Conservation (phyloP, 2,329 filamentous ascomycete genomes). For the Hymenotorrendiella dingleyae region DNA sequence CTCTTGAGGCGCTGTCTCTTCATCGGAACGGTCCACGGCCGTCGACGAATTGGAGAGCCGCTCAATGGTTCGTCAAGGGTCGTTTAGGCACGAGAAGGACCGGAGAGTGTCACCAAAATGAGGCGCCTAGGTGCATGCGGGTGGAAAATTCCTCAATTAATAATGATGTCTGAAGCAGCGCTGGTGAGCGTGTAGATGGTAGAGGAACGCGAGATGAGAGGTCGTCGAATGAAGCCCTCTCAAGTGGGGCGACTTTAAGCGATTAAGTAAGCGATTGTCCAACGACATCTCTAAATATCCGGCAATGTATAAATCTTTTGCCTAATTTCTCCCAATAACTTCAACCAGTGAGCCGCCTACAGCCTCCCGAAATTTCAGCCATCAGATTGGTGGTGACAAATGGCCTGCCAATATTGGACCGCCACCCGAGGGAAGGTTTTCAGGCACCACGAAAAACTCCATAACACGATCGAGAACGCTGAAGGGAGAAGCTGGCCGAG, state of each 20-base stretch:
- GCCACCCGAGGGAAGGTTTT: not conserved
- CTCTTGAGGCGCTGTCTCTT: not conserved
- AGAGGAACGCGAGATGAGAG: conserved; percentile 1
- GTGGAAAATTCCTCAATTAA: not conserved
- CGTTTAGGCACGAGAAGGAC: not conserved
- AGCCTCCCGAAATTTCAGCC: not conserved
- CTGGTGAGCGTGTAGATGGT: conserved; percentile 1
- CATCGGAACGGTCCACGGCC: too few species aligned
- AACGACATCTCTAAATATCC: conserved; percentile 3
- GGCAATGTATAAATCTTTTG: conserved; percentile 10
- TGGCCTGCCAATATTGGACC: conserved; percentile 3
- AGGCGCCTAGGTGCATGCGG: not conserved
- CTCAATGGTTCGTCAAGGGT: not conserved
- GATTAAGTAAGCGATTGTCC: conserved; percentile 5
- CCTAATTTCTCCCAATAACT: conserved; percentile 5
- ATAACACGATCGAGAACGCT: not conserved
- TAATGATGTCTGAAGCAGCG: not conserved
- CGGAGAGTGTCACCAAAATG: not conserved
- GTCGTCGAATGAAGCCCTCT: conserved; percentile 6
- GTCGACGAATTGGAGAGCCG: too few species aligned
- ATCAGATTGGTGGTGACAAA: not conserved
- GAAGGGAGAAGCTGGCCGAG: too few species aligned
- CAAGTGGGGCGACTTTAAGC: not conserved
- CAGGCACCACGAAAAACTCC: conserved; percentile 7
- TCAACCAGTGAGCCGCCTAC: not conserved